Base-by-base conservation (phyloP, 805 yeast genomes). In the Monosporozyma unispora region DNA sequence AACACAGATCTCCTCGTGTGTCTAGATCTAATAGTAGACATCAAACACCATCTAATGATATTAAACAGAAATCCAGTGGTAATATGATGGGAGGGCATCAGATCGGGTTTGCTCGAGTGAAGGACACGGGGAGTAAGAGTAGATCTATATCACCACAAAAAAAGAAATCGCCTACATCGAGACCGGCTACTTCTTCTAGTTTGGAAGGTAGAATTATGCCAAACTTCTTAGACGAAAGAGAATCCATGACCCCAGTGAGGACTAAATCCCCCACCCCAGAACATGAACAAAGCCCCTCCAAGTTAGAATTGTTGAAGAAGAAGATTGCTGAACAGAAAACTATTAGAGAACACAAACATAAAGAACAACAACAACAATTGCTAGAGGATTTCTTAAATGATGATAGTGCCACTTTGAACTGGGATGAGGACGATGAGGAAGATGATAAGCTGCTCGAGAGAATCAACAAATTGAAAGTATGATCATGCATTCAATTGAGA, bases 241-340 rank as follows among this genome's bases (percentile, higher is more conserved):
- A 38, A 10, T 19, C 22, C 6, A 16, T 16, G 19, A 39, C 18
- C 4, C 37, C 38, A 19, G 48, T 9, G 28, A 46, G 45, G 18
- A 23, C 18, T n/a, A 25, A 21, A 5, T 19, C 46, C 4, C 28
- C 23, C 23, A 39, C 23, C 22, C 28, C 43, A 16, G n/a, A 6
- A 14, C 9, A 6, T 6, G 37, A 43, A 31, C 6, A 19, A 5
- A 44, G 22, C 10, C 43, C 48, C 10, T 45, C 50, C 0, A 61
- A 58, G 42, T 23, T 53, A 10, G 61, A 52, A 3, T n/a, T 59
- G 8, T 48, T 64, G 27, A 63, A 58, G 52, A 55, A 57, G 44
- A 64, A 54, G 50, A 60, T 65, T 21, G 68, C 57, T 35, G 66
- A 65, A 44, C 69, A 65, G 47, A 58, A 51, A 41, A 45, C 48